phyloP scores from a whole-genome alignment of 257 asterid species.

The Solanum neorickii region DNA sequence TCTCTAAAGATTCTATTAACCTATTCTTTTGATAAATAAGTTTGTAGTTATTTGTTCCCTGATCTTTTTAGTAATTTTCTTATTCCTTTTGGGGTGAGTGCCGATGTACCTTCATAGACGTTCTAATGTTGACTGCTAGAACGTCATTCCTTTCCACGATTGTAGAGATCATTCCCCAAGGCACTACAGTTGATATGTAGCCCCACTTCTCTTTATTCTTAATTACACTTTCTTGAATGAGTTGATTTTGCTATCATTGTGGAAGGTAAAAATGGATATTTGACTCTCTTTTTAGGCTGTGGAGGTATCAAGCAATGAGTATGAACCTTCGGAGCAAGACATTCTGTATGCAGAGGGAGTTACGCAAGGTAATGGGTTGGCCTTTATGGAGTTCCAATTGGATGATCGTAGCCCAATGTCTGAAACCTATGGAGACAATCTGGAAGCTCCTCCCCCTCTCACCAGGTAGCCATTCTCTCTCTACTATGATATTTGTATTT shows the following conservation, averaged over 20 bases:
- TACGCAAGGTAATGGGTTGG: conserved; percentile 88
- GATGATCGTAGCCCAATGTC: conserved; percentile 97
- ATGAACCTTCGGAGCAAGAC: conserved; percentile 86
- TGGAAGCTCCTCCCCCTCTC: conserved; percentile 58
- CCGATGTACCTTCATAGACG: not conserved
- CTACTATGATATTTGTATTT: not conserved
- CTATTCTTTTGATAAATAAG: not conserved
- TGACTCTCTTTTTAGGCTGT: conserved; percentile 49
- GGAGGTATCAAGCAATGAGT: conserved; percentile 89
- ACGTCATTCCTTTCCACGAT: not conserved
- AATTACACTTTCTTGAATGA: not conserved
- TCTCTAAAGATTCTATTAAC: not conserved
- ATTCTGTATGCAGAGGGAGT: conserved; percentile 90
- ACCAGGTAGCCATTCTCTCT: conserved; percentile 34
- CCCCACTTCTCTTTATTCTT: not conserved
- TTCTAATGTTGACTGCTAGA: not conserved
- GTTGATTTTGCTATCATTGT: not conserved
- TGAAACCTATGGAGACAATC: conserved; percentile 68
- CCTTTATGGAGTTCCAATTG: conserved; percentile 84
- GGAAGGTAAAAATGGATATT: not conserved
- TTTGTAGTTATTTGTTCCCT: not conserved
- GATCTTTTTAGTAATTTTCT: not conserved
- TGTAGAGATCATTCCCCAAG: not conserved
- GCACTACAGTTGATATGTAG: not conserved
- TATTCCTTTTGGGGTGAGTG: not conserved